These are phyloP conservation scores for Mycena citricolor DNA, from an alignment of 1,284 basidiomycete species.

Conservation along the genomic window DNA sequence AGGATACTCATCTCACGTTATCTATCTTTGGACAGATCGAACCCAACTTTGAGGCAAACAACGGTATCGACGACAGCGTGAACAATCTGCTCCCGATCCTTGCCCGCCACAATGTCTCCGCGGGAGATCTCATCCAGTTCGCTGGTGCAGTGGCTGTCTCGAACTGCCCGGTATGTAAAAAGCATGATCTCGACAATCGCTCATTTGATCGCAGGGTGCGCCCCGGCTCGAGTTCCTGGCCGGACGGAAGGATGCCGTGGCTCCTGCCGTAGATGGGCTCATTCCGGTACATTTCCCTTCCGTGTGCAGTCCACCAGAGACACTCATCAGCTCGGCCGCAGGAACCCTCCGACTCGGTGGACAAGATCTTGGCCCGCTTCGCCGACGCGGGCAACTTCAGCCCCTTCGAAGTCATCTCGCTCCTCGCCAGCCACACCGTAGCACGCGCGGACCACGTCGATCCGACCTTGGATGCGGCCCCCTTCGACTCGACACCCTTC, in stretches of 20 bases:
- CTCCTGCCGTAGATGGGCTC: constrained; percentile 16
- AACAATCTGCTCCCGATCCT: constrained; percentile 33
- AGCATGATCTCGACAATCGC: too few relatives aligned
- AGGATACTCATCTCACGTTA: too few relatives aligned
- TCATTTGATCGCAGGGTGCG: constrained; percentile 37
- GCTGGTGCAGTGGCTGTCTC: constrained; percentile 40
- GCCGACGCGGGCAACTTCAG: constrained; percentile 18
- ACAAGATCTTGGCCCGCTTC: constrained; percentile 11
- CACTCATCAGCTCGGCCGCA: neutral
- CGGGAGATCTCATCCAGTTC: constrained; percentile 43
- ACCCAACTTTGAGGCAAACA: constrained; percentile 34
- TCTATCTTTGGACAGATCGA: too few relatives aligned
- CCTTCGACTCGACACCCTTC: constrained; percentile 35
- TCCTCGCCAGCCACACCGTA: constrained; percentile 15
- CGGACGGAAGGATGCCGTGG: constrained; percentile 32
- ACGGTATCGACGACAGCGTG: constrained; percentile 39
- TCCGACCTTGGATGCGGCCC: constrained; percentile 14
- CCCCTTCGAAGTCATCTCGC: constrained; percentile 19
- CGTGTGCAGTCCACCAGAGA: constrained; percentile 17
- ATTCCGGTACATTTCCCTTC: constrained; percentile 13
- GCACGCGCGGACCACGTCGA: constrained; percentile 16
- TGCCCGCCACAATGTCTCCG: constrained; percentile 34
- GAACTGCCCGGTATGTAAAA: constrained; percentile 41
- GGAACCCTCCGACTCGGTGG: constrained; percentile 18
- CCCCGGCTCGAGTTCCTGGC: constrained; percentile 40